A percentile compares a stretch with the other conserved stretches of the same genome.
Evolutionary conservation across 1,284 basidiomycete genomes (phyloP).

Genomic region (Pseudozyma sp.): DNA sequence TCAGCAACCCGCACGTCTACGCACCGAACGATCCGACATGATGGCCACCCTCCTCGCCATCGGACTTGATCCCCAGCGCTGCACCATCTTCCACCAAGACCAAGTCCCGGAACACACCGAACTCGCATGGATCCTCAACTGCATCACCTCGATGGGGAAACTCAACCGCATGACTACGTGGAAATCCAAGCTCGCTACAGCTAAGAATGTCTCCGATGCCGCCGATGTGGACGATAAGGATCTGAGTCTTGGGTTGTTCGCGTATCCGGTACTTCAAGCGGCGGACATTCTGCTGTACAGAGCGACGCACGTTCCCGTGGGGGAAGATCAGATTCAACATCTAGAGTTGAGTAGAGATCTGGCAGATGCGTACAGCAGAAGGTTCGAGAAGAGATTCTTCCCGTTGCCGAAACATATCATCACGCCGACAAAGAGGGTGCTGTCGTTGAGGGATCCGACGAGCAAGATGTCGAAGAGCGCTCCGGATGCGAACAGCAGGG

Average conservation of each 20-base stretch:
- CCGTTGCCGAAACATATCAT: conserved; percentile 79
- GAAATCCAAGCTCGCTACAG: conserved; percentile 86
- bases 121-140: conserved; percentile 90
- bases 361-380: conserved; percentile 83
- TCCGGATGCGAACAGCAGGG: conserved; percentile 81
- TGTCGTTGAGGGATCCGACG: conserved; percentile 85
- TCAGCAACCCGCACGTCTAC: conserved; percentile 47
- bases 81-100: conserved; percentile 87
- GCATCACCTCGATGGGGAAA: conserved; percentile 83
- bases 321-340: conserved; percentile 94
- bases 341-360: conserved; percentile 87
- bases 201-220: conserved; percentile 76
- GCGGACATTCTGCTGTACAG: conserved; percentile 92
- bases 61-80: conserved; percentile 82
- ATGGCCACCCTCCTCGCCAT: conserved; percentile 85
- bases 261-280: conserved; percentile 92
- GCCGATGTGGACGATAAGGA: conserved; percentile 83
- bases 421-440: conserved; percentile 76
- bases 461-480: conserved; percentile 97
- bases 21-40: conserved; percentile 75
- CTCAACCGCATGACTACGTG: conserved; percentile 92
- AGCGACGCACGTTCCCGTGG: conserved; percentile 91
- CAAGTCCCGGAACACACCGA: conserved; percentile 87
- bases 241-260: conserved; percentile 85
- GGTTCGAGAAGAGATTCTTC: conserved; percentile 73